Base-by-base conservation (phyloP, 805 yeast species). In the Wickerhamiella kazuoi region DNA sequence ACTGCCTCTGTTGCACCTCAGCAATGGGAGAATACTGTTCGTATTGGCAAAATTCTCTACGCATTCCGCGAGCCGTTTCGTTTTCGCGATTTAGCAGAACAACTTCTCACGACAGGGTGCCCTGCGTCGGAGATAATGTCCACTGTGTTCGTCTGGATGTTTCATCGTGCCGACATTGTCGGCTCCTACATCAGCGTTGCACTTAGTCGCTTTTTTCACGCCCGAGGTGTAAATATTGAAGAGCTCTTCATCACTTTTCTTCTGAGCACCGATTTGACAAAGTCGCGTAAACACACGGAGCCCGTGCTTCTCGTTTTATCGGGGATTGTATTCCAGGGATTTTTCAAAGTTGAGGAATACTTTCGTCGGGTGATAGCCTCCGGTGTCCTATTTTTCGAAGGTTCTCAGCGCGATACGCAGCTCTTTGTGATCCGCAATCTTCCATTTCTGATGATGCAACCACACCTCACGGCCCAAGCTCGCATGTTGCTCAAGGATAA, bases 281-380 rank as follows among this genome's bases (percentile, higher is more conserved):
- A 29, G 16, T 8, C 7, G 26, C 11, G 26, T 6, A 6, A 15
- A 18, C 20, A 13, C 20, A 6, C 16, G 3, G 21, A 11, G 13
- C 11, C 39, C 3, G 35, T 70, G 23, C 61, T 65, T 44, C 62
- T 67, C n/a, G 55, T 75, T 24, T 62, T 77, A 15, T 63, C 66
- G 39, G 76, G 71, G 52, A 54, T 76, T 3, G 46, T 58, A 7
- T 68, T 65, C 32, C 47, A 65, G 39, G 68, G 67, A 35, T 54
- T 78, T 19, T 64, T 79, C 19, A 57, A 71, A 2, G 62, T 75
- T 14, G 72, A 79, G 1, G 68, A 79, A 1, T 87, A 87, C 50
- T 64, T 86, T 41, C 63, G 96, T 50, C 72, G 76, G 47, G 61
- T 86, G 29, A 84, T 87, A 34, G 82, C 95, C 8, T 75, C 90